These are phyloP conservation scores for Castanea crenata DNA, from an alignment of 306 rosid species.

Conservation along the genomic window DNA sequence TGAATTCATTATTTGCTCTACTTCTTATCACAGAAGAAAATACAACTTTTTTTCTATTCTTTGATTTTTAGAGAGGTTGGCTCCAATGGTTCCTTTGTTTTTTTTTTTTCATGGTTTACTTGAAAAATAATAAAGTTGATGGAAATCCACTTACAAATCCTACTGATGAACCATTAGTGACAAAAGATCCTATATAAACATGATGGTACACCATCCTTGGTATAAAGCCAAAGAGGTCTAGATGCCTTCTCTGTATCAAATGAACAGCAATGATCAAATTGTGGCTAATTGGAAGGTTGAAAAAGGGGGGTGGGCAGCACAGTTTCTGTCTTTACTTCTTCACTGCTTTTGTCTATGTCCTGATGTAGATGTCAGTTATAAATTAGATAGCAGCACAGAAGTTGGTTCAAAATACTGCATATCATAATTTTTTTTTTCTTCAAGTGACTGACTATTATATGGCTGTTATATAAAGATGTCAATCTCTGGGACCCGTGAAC, in stretches of 20 bases:
- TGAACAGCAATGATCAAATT: not conserved
- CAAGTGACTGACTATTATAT: not conserved
- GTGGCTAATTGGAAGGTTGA: not conserved
- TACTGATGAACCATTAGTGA: no score
- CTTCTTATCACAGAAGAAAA: not conserved
- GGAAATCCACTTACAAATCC: no score
- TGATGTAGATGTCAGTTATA: not conserved
- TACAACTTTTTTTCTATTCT: not conserved
- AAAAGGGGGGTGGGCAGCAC: not conserved
- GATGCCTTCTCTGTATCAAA: no score
- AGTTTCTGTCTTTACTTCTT: not conserved
- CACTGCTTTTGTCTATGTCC: not conserved
- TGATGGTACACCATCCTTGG: no score
- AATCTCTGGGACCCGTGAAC: not conserved
- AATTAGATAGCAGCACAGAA: not conserved
- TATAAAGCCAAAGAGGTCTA: no score
- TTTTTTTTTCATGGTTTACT: no score
- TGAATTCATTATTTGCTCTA: not conserved
- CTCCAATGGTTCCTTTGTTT: no score
- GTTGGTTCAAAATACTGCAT: not conserved
- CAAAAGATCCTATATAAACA: no score
- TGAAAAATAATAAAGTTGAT: no score
- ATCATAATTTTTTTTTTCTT: not conserved
- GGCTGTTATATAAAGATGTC: not conserved
- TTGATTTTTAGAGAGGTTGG: not conserved